A percentile compares a stretch with the other conserved stretches of the same genome.
phyloP scores from a whole-genome alignment of 495 filamentous ascomycete species.

The Talaromyces liani region DNA sequence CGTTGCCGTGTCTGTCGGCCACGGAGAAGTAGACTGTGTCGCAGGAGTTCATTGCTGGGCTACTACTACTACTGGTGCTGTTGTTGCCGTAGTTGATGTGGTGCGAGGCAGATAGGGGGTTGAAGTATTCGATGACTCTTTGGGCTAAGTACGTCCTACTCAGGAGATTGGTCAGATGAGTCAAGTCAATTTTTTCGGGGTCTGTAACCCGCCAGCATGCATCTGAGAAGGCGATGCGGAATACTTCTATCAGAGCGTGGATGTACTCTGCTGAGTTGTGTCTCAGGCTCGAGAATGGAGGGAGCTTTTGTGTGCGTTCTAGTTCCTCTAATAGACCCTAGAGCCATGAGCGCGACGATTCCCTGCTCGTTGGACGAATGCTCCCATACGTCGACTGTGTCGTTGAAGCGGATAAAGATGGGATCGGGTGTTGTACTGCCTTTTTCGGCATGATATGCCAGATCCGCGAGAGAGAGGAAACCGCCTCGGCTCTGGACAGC shows the following conservation, averaged over 20 bases:
- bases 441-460: conserved; percentile 68
- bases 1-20: conserved; percentile 76
- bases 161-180: conserved; percentile 45
- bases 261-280: conserved; percentile 72
- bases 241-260: conserved; percentile 79
- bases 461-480: conserved; percentile 68
- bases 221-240: conserved; percentile 91
- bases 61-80: conserved; percentile 4
- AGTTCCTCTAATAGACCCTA: conserved; percentile 86
- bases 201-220: conserved; percentile 84
- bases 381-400: conserved; percentile 71
- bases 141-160: conserved; percentile 46
- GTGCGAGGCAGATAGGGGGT: conserved; percentile 37
- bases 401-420: conserved; percentile 62
- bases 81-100: conserved; percentile 42
- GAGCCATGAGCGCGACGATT: conserved; percentile 85
- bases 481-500: conserved; percentile 71
- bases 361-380: conserved; percentile 98
- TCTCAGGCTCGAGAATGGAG: conserved; percentile 54
- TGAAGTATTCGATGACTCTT: conserved; percentile 42
- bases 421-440: conserved; percentile 60
- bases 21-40: conserved; percentile 93
- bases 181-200: conserved; percentile 43
- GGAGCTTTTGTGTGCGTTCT: conserved; percentile 58
- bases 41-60: conserved; percentile 57